Evolutionary conservation across 73 alveolate genomes (phyloP), one percentile per base, ranked within the genome.

Genomic region (Blepharisma stoltei): DNA sequence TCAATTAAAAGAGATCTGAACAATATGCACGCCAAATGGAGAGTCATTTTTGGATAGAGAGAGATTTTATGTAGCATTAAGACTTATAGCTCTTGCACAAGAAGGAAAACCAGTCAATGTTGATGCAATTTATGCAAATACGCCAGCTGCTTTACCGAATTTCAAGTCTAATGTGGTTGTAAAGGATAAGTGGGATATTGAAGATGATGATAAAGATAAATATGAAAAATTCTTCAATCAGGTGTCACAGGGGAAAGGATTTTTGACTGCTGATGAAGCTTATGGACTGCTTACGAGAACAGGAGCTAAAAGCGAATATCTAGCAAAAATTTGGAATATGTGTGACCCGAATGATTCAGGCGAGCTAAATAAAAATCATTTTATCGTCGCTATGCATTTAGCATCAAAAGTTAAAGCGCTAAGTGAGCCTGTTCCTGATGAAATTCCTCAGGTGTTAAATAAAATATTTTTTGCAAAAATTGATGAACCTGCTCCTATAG

Each of bases 71-170:
- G 86, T 92, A 6, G 99, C 99, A 0, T 55, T 92, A 44, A 83
- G 97, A 78, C 85, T 94, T 67, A 92, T 94, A 11, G 97, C 99
- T 20, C 89, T 84, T 75, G 97, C 99, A n/a, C 97, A 94, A 79
- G 89, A 83, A 77, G 95, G 95, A 47, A 86, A 87, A 76, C 92
- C 95, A 14, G 89, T 84, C 38, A 75, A 92, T 14, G 95, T 83
- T 23, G 93, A 91, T 44, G 82, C 88, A 44, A 71, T 94, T 46
- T 65, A 77, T 78, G 65, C 91, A 86, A 69, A 77, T 84, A 43
- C 45, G 1, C 37, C 71, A 11, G 55, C 79, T 18, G 67, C 32
- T 7, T 9, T 69, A 1, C 79, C 79, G 14, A 69, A 69, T 7
- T 69, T 69, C 80, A n/a, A 69, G 45, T 37, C 76, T 6, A 18